phyloP scores from a whole-genome alignment of 2,329 filamentous ascomycete genomes.

The Talaromyces islandicus region DNA sequence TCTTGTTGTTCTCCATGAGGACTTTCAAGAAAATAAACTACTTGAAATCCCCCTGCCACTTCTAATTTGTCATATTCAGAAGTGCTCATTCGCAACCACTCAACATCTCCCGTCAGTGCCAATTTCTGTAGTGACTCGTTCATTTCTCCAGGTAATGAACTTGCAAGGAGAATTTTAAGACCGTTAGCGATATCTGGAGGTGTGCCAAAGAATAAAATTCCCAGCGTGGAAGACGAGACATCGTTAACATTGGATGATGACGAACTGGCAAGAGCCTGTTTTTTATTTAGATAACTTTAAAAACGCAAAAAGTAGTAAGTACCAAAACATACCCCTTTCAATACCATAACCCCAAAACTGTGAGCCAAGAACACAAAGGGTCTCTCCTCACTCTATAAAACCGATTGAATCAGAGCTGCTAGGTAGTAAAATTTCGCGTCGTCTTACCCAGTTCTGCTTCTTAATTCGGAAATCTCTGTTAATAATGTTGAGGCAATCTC shows the following conservation, averaged over 20 bases:
- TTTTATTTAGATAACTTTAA: background rate
- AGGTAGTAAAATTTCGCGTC: background rate
- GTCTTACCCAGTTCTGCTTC: background rate
- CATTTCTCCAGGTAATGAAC: background rate
- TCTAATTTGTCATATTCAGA: constrained; percentile 4
- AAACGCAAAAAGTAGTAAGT: background rate
- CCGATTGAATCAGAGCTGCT: background rate
- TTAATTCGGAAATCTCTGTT: background rate
- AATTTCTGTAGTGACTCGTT: background rate
- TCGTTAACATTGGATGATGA: background rate
- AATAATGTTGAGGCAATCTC: background rate
- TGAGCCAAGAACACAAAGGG: constrained; percentile 8
- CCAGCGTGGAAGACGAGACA: background rate
- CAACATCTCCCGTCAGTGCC: background rate
- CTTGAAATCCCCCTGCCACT: background rate
- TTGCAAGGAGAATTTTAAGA: background rate
- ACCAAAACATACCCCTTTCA: constrained; percentile 6
- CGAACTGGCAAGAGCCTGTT: background rate
- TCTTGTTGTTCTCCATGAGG: background rate
- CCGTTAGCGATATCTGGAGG: constrained; percentile 1
- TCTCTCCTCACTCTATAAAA: background rate
- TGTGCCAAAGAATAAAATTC: constrained; percentile 8
- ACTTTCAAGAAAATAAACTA: constrained; percentile 7
- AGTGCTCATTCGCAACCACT: constrained; percentile 1
- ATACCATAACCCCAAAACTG: constrained; percentile 7